Evolutionary conservation across 2,329 filamentous ascomycete species (phyloP).

Genomic region (Raffaelea albimanens): DNA sequence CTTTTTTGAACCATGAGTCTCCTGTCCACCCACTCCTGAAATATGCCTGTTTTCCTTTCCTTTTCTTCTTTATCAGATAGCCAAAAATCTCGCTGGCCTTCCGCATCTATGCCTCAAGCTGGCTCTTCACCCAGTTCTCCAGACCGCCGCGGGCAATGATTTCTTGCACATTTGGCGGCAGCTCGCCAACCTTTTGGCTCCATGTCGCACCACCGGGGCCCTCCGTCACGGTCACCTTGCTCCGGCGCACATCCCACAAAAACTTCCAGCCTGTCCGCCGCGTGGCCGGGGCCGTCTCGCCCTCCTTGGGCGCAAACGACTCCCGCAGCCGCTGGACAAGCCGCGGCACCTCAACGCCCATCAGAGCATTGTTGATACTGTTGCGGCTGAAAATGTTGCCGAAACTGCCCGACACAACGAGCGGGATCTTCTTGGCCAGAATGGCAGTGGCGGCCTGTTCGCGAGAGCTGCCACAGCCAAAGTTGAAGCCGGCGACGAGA

Average conservation of each 20-base stretch:
- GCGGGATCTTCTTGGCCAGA: constrained; percentile 67
- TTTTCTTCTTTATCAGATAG: not conserved
- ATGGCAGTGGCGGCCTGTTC: constrained; percentile 88
- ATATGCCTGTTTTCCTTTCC: not conserved
- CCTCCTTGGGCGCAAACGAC: constrained; percentile 41
- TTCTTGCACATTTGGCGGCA: constrained; percentile 62
- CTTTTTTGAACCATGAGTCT: too few species aligned
- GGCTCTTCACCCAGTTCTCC: constrained; percentile 72
- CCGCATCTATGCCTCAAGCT: constrained; percentile 43
- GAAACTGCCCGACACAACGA: constrained; percentile 74
- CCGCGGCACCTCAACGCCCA: constrained; percentile 60
- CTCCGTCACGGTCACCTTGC: constrained; percentile 62
- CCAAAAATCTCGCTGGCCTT: not conserved
- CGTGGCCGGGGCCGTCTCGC: constrained; percentile 59
- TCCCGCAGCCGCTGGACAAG: constrained; percentile 58
- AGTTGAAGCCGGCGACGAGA: constrained; percentile 79
- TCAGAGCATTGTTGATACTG: constrained; percentile 58
- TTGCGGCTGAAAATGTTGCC: constrained; percentile 63
- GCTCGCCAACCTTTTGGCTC: constrained; percentile 61
- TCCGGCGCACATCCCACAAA: constrained; percentile 68
- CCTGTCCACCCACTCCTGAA: too few species aligned
- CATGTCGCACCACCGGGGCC: constrained; percentile 52
- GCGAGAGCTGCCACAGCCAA: constrained; percentile 71
- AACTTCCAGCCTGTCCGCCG: constrained; percentile 76
- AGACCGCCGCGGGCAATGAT: constrained; percentile 71